Base-by-base conservation (phyloP, 306 rosid genomes). In the Trifolium dubium region DNA sequence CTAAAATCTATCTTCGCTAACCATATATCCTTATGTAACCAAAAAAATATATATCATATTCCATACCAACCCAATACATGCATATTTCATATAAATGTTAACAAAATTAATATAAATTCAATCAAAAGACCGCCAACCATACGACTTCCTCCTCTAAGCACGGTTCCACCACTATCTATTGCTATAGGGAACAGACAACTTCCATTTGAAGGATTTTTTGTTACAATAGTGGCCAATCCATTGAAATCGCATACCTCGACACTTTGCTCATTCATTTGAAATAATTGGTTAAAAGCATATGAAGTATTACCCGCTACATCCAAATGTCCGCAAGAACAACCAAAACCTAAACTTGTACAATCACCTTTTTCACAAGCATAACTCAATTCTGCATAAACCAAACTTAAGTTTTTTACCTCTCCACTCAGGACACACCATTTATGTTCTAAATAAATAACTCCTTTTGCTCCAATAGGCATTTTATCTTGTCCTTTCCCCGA, bases 251-350 rank as follows among this genome's bases (percentile, higher is more conserved):
- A 91, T 0, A 88, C 88, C 74, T 86, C 92, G 44, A 78, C 84
- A 30, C 83, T 78, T 67, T 93, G 96, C 43, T 88, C 90, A 2
- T 66, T 83, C n/a, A 69, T 71, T 77, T 91, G 98, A 73, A 54
- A 93, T 43, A 41, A 86, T 44, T 86, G 87, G 5, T 91, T 93
- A 54, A 80, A 93, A 60, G 97, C 94, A 81, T 78, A 93, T 0
- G 97, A 88, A 10, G 72, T 65, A 23, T 70, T 80, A 0, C 80
- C 89, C 6, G 1, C 2, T 1, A 0, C 0, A 23, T 62, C 71
- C 84, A 89, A 71, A 43, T 67, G 17, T 37, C 1, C 23, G 72
- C 98, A 93, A 2, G 92, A 83, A 3, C 80, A 65, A 60, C 74
- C 83, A 8, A 0, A 0, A 7, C 84, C 81, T 60, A 91, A 69